These are phyloP conservation scores for Termitomyces sp. DNA, from an alignment of 768 basidiomycete genomes.

Conservation along the genomic window DNA sequence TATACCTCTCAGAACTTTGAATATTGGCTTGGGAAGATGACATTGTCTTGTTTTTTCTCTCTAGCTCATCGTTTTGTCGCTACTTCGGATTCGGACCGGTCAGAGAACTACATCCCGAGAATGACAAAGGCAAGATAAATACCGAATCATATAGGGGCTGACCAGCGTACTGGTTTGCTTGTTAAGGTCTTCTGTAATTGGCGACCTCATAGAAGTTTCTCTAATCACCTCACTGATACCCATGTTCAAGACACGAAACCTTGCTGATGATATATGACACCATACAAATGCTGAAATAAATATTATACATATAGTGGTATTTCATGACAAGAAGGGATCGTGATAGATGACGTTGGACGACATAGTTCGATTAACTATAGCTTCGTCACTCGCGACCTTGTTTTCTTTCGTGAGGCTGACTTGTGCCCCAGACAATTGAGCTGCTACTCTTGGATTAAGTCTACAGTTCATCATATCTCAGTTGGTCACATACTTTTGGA, in stretches of 20 bases:
- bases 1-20: no score
- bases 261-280: neutral
- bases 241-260: neutral
- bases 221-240: neutral
- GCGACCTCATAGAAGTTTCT: neutral
- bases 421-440: constrained; percentile 2
- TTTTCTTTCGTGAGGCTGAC: neutral
- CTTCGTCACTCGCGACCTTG: neutral
- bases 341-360: neutral
- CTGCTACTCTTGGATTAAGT: neutral
- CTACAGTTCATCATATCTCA: neutral
- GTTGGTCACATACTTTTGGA: constrained; percentile 9
- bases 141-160: no score
- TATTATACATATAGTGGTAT: neutral
- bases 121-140: no score
- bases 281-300: neutral
- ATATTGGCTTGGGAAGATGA: no score
- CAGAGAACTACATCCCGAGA: no score
- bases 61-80: no score
- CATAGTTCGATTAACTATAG: neutral
- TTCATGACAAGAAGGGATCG: neutral
- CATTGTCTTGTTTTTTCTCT: no score
- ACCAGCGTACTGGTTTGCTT: no score
- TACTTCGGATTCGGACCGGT: neutral
- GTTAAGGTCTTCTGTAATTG: no score